Evolutionary conservation across 2,329 filamentous ascomycete species (phyloP).

Genomic region (Emericellopsis atlantica): DNA sequence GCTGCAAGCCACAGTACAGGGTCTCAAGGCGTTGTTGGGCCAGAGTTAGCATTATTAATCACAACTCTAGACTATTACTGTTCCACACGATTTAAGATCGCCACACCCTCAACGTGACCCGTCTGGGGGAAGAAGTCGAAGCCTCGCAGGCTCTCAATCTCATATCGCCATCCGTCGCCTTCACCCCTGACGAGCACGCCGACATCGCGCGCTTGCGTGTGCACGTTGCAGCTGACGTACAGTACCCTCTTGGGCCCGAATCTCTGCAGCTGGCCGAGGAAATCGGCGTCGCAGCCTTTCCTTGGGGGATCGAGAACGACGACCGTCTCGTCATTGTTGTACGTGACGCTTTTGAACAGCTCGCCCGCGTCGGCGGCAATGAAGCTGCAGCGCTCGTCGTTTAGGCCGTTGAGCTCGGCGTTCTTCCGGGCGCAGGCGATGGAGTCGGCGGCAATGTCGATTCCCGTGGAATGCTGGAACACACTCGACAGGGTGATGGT

Average conservation of each 20-base stretch:
- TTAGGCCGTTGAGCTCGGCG: constrained; percentile 62
- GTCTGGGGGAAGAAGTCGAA: constrained; percentile 98
- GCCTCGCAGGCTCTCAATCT: constrained; percentile 79
- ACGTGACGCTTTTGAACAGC: constrained; percentile 66
- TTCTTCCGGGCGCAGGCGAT: constrained; percentile 73
- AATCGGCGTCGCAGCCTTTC: constrained; percentile 83
- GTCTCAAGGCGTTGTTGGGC: constrained; percentile 54
- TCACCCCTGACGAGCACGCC: constrained; percentile 70
- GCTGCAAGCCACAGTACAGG: constrained; percentile 57
- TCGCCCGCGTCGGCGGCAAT: constrained; percentile 77
- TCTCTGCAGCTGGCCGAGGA: constrained; percentile 65
- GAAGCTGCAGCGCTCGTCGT: constrained; percentile 60
- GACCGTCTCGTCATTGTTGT: constrained; percentile 68
- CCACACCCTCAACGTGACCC: constrained; percentile 56
- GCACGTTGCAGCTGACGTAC: constrained; percentile 96
- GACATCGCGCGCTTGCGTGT: constrained; percentile 90
- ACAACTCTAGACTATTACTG: background rate
- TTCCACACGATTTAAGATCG: constrained; percentile 47
- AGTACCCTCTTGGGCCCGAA: constrained; percentile 72
- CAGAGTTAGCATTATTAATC: constrained; percentile 10
- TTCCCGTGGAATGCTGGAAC: constrained; percentile 75
- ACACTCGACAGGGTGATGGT: constrained; percentile 81
- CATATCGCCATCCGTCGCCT: constrained; percentile 45
- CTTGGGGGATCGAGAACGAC: constrained; percentile 96
- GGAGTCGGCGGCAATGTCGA: constrained; percentile 73